phyloP scores from a whole-genome alignment of 495 filamentous ascomycete genomes.

The Podospora appendiculata region DNA sequence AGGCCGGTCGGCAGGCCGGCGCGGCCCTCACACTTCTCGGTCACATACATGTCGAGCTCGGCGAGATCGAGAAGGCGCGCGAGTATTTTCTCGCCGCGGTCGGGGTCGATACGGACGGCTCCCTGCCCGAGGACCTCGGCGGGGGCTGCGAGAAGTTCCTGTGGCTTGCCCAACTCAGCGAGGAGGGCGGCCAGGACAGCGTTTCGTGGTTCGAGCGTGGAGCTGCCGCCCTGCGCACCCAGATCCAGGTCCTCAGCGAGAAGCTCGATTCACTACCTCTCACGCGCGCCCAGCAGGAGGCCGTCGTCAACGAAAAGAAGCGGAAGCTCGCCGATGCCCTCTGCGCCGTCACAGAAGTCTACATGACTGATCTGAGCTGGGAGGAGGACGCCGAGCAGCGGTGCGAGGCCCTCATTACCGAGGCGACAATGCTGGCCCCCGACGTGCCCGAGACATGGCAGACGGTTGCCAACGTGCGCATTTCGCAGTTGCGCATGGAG shows the following conservation, averaged over 20 bases:
- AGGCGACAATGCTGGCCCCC: slow-evolving; percentile 72
- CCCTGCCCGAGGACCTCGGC: slow-evolving; percentile 49
- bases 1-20: slow-evolving; percentile 40
- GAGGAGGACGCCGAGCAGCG: slow-evolving; percentile 77
- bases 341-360: slow-evolving; percentile 86
- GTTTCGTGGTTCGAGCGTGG: slow-evolving; percentile 85
- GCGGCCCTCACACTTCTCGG: slow-evolving; percentile 67
- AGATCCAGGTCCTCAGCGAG: slow-evolving; percentile 48
- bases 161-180: slow-evolving; percentile 88
- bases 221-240: slow-evolving; percentile 55
- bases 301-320: slow-evolving; percentile 57
- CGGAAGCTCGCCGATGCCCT: slow-evolving; percentile 75
- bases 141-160: slow-evolving; percentile 92
- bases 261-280: slow-evolving; percentile 20
- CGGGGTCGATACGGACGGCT: slow-evolving; percentile 64
- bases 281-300: slow-evolving; percentile 34
- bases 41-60: slow-evolving; percentile 78
- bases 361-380: slow-evolving; percentile 96
- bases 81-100: slow-evolving; percentile 62
- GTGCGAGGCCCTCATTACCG: slow-evolving; percentile 79
- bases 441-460: slow-evolving; percentile 77
- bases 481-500: slow-evolving; percentile 69
- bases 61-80: slow-evolving; percentile 65
- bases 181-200: slow-evolving; percentile 76
- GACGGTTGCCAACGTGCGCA: slow-evolving; percentile 85